These are phyloP conservation scores for Ligustrum vulgare DNA, from an alignment of 257 asterid genomes.

Conservation along the genomic window DNA sequence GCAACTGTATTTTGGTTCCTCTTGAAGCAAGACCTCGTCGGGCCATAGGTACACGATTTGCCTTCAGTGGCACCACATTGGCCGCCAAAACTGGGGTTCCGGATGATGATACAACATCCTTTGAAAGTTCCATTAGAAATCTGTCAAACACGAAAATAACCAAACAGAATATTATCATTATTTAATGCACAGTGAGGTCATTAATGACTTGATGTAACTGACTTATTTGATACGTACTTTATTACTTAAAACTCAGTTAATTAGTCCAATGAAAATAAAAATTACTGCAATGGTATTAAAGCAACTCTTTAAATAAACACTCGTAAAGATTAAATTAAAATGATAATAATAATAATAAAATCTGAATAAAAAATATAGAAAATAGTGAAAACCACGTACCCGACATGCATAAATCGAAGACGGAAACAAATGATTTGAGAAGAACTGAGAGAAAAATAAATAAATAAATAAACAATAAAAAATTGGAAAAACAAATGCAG, in stretches of 20 bases:
- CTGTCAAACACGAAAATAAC: neutral
- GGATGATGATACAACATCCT: slow-evolving; percentile 10
- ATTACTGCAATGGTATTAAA: neutral
- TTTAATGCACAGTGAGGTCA: no score
- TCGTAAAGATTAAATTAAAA: neutral
- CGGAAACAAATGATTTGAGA: neutral
- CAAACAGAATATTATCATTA: no score
- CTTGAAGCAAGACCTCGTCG: slow-evolving; percentile 38
- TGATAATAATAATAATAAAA: no score
- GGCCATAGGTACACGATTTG: slow-evolving; percentile 48
- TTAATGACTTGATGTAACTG: neutral
- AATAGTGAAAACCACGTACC: neutral
- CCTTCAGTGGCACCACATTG: slow-evolving; percentile 31
- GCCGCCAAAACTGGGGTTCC: slow-evolving; percentile 12
- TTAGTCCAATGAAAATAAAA: neutral
- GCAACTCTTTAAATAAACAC: neutral
- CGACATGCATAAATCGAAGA: neutral
- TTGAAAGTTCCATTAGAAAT: neutral
- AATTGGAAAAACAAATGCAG: neutral
- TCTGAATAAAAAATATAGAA: no score
- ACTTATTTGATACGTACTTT: neutral
- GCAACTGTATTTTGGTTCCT: slow-evolving; percentile 37
- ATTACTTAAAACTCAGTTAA: neutral
- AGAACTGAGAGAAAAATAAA: neutral
- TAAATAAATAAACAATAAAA: no score